Evolutionary conservation across 345 rosid species (phyloP).

Genomic region (Populus alba): DNA sequence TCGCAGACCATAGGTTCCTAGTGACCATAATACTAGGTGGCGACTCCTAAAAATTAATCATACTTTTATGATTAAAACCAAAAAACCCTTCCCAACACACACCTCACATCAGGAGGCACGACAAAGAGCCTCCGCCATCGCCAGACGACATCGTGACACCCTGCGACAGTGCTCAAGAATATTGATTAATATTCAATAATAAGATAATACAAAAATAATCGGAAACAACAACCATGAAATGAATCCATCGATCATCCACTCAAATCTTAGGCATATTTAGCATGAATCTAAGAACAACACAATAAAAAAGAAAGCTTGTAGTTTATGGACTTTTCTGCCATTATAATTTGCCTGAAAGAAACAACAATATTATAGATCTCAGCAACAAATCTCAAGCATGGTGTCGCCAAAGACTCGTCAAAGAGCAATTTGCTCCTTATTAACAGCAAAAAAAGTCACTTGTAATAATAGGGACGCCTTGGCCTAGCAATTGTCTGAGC

Average conservation of each 20-base stretch:
- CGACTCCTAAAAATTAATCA: too few relatives aligned
- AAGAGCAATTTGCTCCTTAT: background rate
- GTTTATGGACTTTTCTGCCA: too few relatives aligned
- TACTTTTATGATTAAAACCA: too few relatives aligned
- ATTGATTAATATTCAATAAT: background rate
- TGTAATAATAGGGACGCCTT: background rate
- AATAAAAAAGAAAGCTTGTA: background rate
- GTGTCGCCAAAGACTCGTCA: conserved; percentile 1
- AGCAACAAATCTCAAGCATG: conserved; percentile 14
- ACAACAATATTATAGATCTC: conserved; percentile 9
- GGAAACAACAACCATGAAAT: background rate
- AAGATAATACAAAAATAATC: background rate
- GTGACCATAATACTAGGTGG: too few relatives aligned
- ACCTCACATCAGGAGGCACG: too few relatives aligned
- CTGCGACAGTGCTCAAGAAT: too few relatives aligned
- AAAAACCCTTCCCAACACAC: too few relatives aligned
- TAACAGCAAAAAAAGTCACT: background rate
- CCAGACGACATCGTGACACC: too few relatives aligned
- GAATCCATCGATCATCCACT: background rate
- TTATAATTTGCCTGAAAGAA: background rate
- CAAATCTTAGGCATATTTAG: background rate
- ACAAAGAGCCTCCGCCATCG: too few relatives aligned
- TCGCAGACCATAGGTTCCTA: too few relatives aligned
- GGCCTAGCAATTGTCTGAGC: background rate
- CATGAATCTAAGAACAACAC: background rate